Evolutionary conservation across 164 flowering plant species (phyloP).

Genomic region (Kingdonia uniflora): DNA sequence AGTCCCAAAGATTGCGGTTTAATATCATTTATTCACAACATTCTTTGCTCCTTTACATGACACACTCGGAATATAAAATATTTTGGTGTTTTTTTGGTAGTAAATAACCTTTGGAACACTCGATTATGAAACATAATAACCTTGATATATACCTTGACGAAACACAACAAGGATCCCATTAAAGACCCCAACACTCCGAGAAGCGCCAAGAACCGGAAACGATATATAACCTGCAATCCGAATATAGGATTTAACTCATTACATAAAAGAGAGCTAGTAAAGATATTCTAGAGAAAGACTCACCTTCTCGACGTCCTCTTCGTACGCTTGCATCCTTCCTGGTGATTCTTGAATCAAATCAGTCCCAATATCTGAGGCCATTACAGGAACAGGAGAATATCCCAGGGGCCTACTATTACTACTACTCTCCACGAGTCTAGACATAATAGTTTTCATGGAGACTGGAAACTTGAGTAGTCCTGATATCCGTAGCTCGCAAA

Average conservation of each 20-base stretch:
- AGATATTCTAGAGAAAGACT: too few relatives aligned
- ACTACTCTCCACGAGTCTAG: neutral
- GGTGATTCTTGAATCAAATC: neutral
- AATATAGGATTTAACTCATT: too few relatives aligned
- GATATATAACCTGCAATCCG: constrained; percentile 40
- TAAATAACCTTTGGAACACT: too few relatives aligned
- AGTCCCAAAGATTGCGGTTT: neutral
- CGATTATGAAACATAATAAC: too few relatives aligned
- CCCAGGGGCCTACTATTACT: too few relatives aligned
- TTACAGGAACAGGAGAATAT: neutral
- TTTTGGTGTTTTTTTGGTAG: too few relatives aligned
- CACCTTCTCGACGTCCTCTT: constrained; percentile 17
- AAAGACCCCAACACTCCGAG: constrained; percentile 66
- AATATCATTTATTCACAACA: too few relatives aligned
- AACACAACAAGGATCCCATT: constrained; percentile 66
- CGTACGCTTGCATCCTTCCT: constrained; percentile 3
- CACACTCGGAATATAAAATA: too few relatives aligned
- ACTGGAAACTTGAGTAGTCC: constrained; percentile 3
- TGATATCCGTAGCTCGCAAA: neutral
- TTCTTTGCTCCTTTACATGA: too few relatives aligned
- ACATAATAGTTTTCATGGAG: neutral
- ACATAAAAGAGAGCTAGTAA: too few relatives aligned
- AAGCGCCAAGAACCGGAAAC: constrained; percentile 57
- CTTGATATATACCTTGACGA: constrained; percentile 52
- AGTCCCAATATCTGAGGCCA: neutral